These are phyloP conservation scores for Lepidium sativum DNA, from an alignment of 345 rosid genomes.

Conservation along the genomic window DNA sequence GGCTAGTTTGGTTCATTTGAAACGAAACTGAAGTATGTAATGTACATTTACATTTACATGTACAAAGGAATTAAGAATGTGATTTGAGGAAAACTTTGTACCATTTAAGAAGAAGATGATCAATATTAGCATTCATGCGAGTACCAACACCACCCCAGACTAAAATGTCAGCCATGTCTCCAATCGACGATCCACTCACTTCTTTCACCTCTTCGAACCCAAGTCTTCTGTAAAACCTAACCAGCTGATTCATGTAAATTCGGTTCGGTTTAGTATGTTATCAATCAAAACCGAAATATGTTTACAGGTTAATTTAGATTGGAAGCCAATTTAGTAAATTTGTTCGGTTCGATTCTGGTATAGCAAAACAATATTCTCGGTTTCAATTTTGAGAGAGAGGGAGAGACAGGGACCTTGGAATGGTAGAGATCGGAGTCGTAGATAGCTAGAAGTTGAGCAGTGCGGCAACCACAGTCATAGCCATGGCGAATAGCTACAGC, in stretches of 20 bases:
- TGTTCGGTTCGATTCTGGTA: constrained; percentile 7
- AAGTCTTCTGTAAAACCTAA: constrained; percentile 70
- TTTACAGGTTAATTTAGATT: neutral
- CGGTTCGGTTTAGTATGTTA: neutral
- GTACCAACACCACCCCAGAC: constrained; percentile 95
- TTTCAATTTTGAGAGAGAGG: neutral
- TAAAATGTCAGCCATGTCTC: constrained; percentile 73
- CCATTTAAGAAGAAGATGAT: constrained; percentile 70
- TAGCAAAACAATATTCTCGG: neutral
- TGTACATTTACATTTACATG: neutral
- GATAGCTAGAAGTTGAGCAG: constrained; percentile 86
- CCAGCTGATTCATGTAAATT: constrained; percentile 40
- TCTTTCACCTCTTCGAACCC: constrained; percentile 68
- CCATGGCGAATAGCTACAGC: constrained; percentile 86
- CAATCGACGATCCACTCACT: constrained; percentile 73
- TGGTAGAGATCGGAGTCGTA: constrained; percentile 86
- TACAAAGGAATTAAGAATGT: neutral
- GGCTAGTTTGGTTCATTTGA: too few relatives aligned
- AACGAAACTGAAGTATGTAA: neutral
- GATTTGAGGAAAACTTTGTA: constrained; percentile 33
- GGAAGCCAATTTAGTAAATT: neutral
- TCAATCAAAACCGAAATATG: neutral
- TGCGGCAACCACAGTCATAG: constrained; percentile 62
- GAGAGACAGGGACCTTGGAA: constrained; percentile 46
- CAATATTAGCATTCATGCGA: constrained; percentile 75